Evolutionary conservation across 1,284 basidiomycete genomes (phyloP).

Genomic region (Schizophyllum commune): DNA sequence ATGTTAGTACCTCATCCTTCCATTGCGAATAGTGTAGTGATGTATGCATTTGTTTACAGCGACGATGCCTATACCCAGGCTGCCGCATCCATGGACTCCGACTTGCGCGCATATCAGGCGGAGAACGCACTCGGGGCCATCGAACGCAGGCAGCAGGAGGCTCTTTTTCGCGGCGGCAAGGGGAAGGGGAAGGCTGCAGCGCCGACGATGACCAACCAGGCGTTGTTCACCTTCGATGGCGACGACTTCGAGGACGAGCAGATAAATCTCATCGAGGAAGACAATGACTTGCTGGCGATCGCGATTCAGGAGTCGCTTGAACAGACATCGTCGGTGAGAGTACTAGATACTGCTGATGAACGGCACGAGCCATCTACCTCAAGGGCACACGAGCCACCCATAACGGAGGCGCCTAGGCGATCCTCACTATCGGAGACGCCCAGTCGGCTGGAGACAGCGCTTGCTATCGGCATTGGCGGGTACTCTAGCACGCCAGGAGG

Average conservation of each 20-base stretch:
- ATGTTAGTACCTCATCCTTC: constrained; percentile 40
- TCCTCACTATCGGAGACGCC: constrained; percentile 24
- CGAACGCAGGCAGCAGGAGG: constrained; percentile 24
- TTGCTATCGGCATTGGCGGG: constrained; percentile 54
- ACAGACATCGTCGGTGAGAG: too few relatives aligned
- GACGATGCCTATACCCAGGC: constrained; percentile 22
- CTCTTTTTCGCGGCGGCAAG: constrained; percentile 16
- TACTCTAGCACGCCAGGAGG: constrained; percentile 24
- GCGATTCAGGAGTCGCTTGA: constrained; percentile 56
- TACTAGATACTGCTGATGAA: too few relatives aligned
- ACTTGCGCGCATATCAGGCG: constrained; percentile 61
- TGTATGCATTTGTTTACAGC: not conserved
- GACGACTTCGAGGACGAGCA: constrained; percentile 15
- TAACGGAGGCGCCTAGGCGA: constrained; percentile 10
- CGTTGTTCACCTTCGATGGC: constrained; percentile 4
- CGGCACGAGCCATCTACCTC: too few relatives aligned
- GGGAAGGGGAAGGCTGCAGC: constrained; percentile 17
- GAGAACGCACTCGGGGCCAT: constrained; percentile 63
- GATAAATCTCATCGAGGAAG: not conserved
- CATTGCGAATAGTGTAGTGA: not conserved
- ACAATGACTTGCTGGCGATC: constrained; percentile 45
- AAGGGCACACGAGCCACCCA: constrained; percentile 4
- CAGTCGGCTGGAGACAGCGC: constrained; percentile 52
- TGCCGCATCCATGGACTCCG: constrained; percentile 44
- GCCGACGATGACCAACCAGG: not conserved